Percentiles rank a stretch among this genome's conserved stretches.
Evolutionary conservation across 345 rosid species (phyloP).

Genomic region (Eutrema japonicum): DNA sequence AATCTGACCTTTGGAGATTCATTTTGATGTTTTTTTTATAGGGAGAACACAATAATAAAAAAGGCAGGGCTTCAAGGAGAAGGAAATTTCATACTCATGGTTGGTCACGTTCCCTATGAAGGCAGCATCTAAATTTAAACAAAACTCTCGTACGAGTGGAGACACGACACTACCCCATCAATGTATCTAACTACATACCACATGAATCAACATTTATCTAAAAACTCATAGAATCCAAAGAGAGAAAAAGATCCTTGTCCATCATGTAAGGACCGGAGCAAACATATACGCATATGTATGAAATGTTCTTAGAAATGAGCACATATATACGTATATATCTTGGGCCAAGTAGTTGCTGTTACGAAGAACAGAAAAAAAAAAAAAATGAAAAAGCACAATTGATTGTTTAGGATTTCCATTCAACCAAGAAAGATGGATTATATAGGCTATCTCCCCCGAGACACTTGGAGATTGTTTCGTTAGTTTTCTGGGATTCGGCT

Average conservation of each 20-base stretch:
- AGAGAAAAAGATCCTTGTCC: background rate
- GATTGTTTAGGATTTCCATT: conserved; percentile 19
- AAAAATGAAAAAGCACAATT: background rate
- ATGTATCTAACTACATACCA: conserved; percentile 7
- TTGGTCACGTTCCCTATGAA: conserved; percentile 9
- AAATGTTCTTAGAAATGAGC: conserved; percentile 30
- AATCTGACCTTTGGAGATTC: conserved; percentile 9
- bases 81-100: background rate
- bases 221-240: background rate
- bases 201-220: conserved; percentile 14
- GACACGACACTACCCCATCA: background rate
- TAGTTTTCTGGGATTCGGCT: conserved; percentile 72
- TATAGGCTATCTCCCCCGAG: conserved; percentile 53
- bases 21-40: conserved; percentile 5
- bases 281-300: conserved; percentile 2
- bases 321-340: conserved; percentile 17
- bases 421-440: conserved; percentile 37
- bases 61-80: conserved; percentile 26
- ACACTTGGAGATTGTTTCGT: conserved; percentile 73
- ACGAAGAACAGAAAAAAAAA: conserved; percentile 8
- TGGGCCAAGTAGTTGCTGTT: conserved; percentile 31
- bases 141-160: background rate
- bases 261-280: background rate
- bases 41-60: conserved; percentile 15
- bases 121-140: conserved; percentile 13